These are phyloP conservation scores for Cystofilobasidium capitatum DNA, from an alignment of 768 basidiomycete species.

Conservation along the genomic window DNA sequence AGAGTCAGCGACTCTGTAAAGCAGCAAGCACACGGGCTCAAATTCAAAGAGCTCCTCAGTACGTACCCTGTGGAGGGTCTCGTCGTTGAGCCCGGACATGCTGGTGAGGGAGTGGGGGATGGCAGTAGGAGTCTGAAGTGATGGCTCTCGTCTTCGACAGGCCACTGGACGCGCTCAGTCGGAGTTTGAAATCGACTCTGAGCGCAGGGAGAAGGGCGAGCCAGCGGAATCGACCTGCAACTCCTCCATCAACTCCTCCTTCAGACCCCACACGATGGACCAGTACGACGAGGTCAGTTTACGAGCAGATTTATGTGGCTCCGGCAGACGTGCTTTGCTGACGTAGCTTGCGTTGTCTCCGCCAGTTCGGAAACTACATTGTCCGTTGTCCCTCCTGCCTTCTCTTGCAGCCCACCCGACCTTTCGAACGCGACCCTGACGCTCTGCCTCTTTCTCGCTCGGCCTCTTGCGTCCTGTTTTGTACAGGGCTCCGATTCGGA, in stretches of 20 bases:
- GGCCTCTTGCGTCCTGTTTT: background rate
- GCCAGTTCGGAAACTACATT: slow-evolving; percentile 89
- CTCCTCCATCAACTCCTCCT: slow-evolving; percentile 22
- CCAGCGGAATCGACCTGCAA: background rate
- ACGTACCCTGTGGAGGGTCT: slow-evolving; percentile 69
- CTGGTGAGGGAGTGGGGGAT: background rate
- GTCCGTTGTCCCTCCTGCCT: slow-evolving; percentile 41
- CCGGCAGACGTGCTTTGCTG: background rate
- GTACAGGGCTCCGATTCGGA: slow-evolving; percentile 24
- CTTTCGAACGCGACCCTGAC: background rate
- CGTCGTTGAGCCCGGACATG: slow-evolving; percentile 61
- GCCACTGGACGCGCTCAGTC: too few relatives aligned
- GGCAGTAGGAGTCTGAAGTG: too few relatives aligned
- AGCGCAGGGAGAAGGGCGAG: background rate
- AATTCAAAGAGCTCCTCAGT: background rate
- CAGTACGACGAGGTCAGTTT: slow-evolving; percentile 32
- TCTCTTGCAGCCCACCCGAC: background rate
- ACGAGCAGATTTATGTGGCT: slow-evolving; percentile 15
- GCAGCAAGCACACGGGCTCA: background rate
- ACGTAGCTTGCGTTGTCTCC: background rate
- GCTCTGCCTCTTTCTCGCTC: background rate
- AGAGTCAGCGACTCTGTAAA: background rate
- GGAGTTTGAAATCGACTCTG: background rate
- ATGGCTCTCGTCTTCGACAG: background rate
- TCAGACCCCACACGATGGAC: slow-evolving; percentile 27